Percentiles rank a stretch among this genome's conserved stretches.
Evolutionary conservation across 139 green algal genomes (phyloP).

Genomic region (Coelastrella sp.): DNA sequence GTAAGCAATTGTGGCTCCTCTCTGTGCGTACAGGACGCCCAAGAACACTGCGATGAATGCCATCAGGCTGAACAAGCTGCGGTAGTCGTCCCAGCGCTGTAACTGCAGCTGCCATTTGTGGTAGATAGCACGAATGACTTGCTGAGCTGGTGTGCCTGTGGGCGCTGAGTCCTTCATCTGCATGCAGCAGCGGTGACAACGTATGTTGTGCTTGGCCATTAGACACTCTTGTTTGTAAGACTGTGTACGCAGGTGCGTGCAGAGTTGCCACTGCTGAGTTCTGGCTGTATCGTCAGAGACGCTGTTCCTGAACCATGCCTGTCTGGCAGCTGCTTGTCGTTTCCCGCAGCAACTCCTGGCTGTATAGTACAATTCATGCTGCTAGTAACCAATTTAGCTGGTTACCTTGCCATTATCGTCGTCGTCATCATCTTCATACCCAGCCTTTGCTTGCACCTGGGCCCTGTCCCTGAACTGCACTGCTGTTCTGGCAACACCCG

Average conservation of each 20-base stretch:
- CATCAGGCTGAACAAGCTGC: slow-evolving; percentile 80
- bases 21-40: slow-evolving; percentile 79
- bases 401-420: not conserved
- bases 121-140: slow-evolving; percentile 76
- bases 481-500: not conserved
- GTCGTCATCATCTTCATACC: not conserved
- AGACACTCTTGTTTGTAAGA: no score
- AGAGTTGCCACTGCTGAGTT: no score
- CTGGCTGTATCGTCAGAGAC: no score
- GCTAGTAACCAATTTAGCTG: not conserved
- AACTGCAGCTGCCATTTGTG: slow-evolving; percentile 72
- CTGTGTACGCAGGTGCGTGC: no score
- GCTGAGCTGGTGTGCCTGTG: slow-evolving; percentile 52
- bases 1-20: slow-evolving; percentile 72
- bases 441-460: not conserved
- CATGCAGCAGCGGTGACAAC: no score
- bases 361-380: no score
- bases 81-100: slow-evolving; percentile 78
- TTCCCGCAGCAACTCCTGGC: no score
- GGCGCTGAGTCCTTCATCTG: no score
- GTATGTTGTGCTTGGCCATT: no score
- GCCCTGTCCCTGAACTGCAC: not conserved
- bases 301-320: no score
- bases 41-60: slow-evolving; percentile 79
- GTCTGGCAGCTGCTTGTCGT: no score